Evolutionary conservation across 306 rosid species (phyloP), one percentile per base, ranked within the genome.

Genomic region (Pyrus bretschneideri): DNA sequence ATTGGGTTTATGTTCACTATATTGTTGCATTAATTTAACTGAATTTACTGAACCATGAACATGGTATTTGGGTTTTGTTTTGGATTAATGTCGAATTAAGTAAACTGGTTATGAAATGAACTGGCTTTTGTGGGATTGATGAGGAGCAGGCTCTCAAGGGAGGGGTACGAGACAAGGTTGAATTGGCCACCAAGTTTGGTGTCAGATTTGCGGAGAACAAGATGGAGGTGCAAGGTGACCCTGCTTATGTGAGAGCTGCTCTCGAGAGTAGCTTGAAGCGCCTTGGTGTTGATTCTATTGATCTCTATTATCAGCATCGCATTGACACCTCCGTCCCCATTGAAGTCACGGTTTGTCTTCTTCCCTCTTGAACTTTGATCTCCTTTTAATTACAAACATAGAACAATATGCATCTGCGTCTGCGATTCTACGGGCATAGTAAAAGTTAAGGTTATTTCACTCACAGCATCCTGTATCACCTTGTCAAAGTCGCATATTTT

Each of bases 291-390:
- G 72, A 84, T 78, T 86, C 38, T 63, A 77, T 91, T 23, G 91
- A 93, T 82, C 96, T 93, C 77, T 93, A 93, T 73, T 91, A 93
- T 79, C 89, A 85, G 67, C 94, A 86, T 67, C 88, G 91, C 6
- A 29, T 88, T 30, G 96, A 93, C 71, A 87, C 85, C 44, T 85
- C 81, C 55, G 57, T 91, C 33, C 91, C 98, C 4, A 81, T 91
- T 65, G 96, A 93, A 89, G 76, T 87, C 89, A 86, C 93, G 85
- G 96, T 85, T 49, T 1, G 79, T 15, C 30, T 33, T 55, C 69
- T 75, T 44, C 54, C 33, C 42, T 33, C n/a, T 33, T 35, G 22
- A 54, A 14, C 9, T 22, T 15, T 27, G 67, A 7, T 62, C 7
- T 65, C 6, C 42, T n/a, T 31, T 44, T 9, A 22, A 42, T 58